These are phyloP conservation scores for Pestalotiopsis sp. DNA, from an alignment of 2,329 filamentous ascomycete genomes.

Conservation along the genomic window DNA sequence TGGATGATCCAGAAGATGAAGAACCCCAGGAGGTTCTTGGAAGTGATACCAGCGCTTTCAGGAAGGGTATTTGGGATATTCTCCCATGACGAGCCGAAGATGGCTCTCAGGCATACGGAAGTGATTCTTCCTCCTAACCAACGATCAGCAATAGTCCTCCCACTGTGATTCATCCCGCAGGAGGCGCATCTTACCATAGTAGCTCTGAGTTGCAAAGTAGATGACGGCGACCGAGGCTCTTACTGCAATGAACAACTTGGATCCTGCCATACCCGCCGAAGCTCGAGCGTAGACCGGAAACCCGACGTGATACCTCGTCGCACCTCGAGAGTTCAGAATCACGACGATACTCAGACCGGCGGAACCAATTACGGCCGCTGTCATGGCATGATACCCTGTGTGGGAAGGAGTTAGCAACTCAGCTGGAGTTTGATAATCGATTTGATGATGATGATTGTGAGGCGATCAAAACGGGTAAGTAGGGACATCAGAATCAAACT, in stretches of 20 bases:
- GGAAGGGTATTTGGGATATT: constrained; percentile 50
- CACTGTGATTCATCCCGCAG: neutral
- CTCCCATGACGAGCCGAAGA: constrained; percentile 39
- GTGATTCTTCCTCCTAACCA: constrained; percentile 27
- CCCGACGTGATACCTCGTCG: constrained; percentile 37
- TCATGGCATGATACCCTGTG: constrained; percentile 31
- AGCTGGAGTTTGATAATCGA: neutral
- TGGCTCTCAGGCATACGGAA: constrained; percentile 36
- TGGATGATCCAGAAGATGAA: constrained; percentile 59
- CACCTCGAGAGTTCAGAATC: constrained; percentile 35
- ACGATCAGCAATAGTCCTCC: neutral
- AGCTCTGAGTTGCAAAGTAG: constrained; percentile 39
- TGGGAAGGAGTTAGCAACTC: neutral
- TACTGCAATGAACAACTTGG: constrained; percentile 40
- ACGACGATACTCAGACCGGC: constrained; percentile 33
- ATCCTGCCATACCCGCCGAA: constrained; percentile 37
- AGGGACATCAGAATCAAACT: neutral
- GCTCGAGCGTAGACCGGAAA: constrained; percentile 37
- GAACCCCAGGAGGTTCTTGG: constrained; percentile 53
- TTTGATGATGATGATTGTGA: constrained; percentile 16
- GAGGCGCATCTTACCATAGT: constrained; percentile 26
- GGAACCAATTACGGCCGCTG: constrained; percentile 33
- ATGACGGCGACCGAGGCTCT: constrained; percentile 37
- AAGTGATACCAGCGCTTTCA: constrained; percentile 47
- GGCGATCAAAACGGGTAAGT: neutral